Base-by-base conservation (phyloP, 2,329 filamentous ascomycete genomes). In the Aspergillus piperis region DNA sequence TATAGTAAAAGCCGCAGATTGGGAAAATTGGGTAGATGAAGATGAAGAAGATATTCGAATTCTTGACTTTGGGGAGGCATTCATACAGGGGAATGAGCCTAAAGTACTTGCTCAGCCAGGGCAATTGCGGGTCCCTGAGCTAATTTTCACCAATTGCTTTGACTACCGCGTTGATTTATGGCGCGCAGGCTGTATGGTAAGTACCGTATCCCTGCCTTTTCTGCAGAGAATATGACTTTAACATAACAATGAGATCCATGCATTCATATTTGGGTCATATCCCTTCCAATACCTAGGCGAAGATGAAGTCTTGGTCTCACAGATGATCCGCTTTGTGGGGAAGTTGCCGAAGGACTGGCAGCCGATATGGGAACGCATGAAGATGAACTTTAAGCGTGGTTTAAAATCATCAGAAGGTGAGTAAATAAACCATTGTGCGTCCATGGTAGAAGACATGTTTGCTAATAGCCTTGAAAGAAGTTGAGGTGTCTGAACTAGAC, bases 141-240 rank as follows among this genome's bases (percentile, higher is more conserved):
- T 70, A 1, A 71, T 75, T 60, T 69, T 75, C 47, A 67, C 66
- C 1, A 62, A 72, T 30, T 21, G 8, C 6, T 72, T 77, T 67
- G 66, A 68, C 61, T 68, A 63, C 51, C 63, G 67, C 2, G 71
- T 75, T 56, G 72, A 77, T 30, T 64, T 76, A 38, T 77, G 70
- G 75, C 64, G 67, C 10, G 52, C 47, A 19, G 68, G 68, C 25
- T 70, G 64, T 38, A 65, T 68, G 56, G 68, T 71, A 64, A n/a
- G 64, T 30, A 30, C 23, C 7, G 0, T 0, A 7, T 7, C 1
- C 6, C 23, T 25, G 23, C 1, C 7, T 7, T 7, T 25, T 25
- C 23, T 25, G 27, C 27, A 30, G 3, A 3, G 0, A 5, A 30
- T 30, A 30, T 11, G 3, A 10, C 0, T 6, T 8, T 44, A 19